Evolutionary conservation across 2,329 filamentous ascomycete species (phyloP), one percentile per base, ranked within the genome.

Genomic region (Lasiodiplodia gonubiensis): DNA sequence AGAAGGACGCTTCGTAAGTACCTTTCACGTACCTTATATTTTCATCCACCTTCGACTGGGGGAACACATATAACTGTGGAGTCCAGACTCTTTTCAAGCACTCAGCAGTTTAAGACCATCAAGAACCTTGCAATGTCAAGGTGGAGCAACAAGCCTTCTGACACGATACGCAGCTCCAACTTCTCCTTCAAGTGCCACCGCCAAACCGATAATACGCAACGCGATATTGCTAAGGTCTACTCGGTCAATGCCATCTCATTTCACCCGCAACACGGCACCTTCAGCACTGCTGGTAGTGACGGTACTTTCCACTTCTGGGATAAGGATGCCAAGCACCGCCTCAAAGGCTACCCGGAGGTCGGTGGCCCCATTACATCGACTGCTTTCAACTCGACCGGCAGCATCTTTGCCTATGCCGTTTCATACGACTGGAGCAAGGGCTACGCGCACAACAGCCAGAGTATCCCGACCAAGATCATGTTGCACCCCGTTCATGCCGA

Each of bases 121-220:
- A 51, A 37, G n/a, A 25, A 8, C 37, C 42, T 63, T 30, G 10
- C 8, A 10, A 14, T 2, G n/a, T 51, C 59, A 3, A 33, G 7
- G 11, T 63, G 59, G 59, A 63, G 35, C 18, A 30, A 64, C 12
- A 27, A 25, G n/a, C 2, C 30, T 16, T 35, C 67, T 68, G 51
- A 72, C 75, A 68, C 6, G 10, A 4, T 2, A 27, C 33, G 23
- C 57, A 80, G 79, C 70, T 91, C 90, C 75, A 98, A 99, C 84
- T 99, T 99, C 85, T 97, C 93, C 51, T 99, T 99, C 89, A 98
- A 98, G 82, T 99, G 95, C 81, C 95, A 99, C 80, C 93, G 95
- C 68, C 92, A 97, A 74, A 87, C 88, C 5, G 88, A 91, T 1
- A 82, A 88, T 67, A 80, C 78, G 64, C 73, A 80, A 55, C 81